Evolutionary conservation across 2,329 filamentous ascomycete genomes (phyloP).

Genomic region (Calonectria henricotiae): DNA sequence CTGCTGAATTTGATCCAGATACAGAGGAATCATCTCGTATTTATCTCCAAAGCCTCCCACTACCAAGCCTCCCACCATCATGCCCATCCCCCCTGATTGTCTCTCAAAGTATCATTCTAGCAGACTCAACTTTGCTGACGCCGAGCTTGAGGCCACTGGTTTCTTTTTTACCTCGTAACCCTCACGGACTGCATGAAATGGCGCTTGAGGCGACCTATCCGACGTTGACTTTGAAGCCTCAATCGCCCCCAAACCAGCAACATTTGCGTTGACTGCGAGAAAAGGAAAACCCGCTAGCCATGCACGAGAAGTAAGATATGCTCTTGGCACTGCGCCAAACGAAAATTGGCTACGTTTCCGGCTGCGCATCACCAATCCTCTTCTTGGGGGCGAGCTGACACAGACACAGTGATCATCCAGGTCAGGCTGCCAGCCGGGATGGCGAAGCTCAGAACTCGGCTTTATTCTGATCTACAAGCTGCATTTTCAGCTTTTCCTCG

Average conservation of each 20-base stretch:
- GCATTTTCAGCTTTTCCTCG: slow-evolving; percentile 5
- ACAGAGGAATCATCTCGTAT: background rate
- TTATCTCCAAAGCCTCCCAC: background rate
- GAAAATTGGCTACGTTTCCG: background rate
- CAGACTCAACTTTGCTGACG: background rate
- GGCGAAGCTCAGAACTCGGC: background rate
- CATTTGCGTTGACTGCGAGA: background rate
- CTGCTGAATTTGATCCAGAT: background rate
- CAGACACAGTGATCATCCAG: background rate
- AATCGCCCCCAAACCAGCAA: background rate
- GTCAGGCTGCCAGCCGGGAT: background rate
- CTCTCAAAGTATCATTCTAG: background rate
- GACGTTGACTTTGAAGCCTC: background rate
- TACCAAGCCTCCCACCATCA: too few relatives aligned
- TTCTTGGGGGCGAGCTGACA: slow-evolving; percentile 5
- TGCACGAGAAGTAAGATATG: background rate
- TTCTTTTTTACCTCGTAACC: background rate
- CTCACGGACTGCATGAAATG: slow-evolving; percentile 2
- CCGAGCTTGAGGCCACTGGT: too few relatives aligned
- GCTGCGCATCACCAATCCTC: background rate
- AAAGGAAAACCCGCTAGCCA: background rate
- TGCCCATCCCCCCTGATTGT: background rate
- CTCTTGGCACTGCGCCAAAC: background rate
- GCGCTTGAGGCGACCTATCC: background rate
- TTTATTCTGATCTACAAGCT: background rate